Evolutionary conservation across 2,329 filamentous ascomycete species (phyloP).

Genomic region (Sphaerulina vaccinii): DNA sequence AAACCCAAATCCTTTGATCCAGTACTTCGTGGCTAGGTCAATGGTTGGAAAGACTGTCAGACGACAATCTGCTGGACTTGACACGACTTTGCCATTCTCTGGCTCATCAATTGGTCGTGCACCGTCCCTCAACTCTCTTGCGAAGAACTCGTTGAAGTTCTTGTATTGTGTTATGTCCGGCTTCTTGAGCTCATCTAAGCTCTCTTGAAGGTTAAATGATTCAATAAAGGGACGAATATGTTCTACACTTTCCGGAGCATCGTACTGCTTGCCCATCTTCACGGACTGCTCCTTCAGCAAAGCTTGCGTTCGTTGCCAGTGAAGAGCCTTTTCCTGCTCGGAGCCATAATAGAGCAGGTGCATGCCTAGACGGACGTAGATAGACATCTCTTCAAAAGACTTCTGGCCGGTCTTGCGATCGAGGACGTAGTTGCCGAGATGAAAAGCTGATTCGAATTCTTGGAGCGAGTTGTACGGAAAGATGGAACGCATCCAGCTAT

Average conservation of each 20-base stretch:
- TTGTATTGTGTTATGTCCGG: slow-evolving; percentile 42
- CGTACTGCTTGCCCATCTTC: slow-evolving; percentile 45
- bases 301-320: slow-evolving; percentile 37
- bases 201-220: slow-evolving; percentile 38
- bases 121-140: slow-evolving; percentile 38
- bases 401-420: slow-evolving; percentile 43
- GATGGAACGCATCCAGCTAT: slow-evolving; percentile 26
- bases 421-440: slow-evolving; percentile 47
- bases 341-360: slow-evolving; percentile 46
- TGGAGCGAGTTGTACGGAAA: slow-evolving; percentile 33
- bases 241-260: slow-evolving; percentile 37
- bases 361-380: slow-evolving; percentile 46
- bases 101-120: slow-evolving; percentile 42
- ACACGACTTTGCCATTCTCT: slow-evolving; percentile 35
- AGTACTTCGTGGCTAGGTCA: slow-evolving; percentile 43
- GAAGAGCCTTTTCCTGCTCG: slow-evolving; percentile 40
- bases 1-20: slow-evolving; percentile 47
- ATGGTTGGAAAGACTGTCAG: slow-evolving; percentile 42
- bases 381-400: slow-evolving; percentile 44
- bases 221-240: slow-evolving; percentile 46
- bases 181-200: slow-evolving; percentile 38
- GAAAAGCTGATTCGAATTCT: slow-evolving; percentile 39
- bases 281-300: slow-evolving; percentile 40
- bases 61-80: slow-evolving; percentile 42
- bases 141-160: slow-evolving; percentile 48